A percentile compares a stretch with the other conserved stretches of the same genome.
These are phyloP conservation scores for Penicillium cosmopolitanum DNA, from an alignment of 495 filamentous ascomycete species.

Conservation along the genomic window DNA sequence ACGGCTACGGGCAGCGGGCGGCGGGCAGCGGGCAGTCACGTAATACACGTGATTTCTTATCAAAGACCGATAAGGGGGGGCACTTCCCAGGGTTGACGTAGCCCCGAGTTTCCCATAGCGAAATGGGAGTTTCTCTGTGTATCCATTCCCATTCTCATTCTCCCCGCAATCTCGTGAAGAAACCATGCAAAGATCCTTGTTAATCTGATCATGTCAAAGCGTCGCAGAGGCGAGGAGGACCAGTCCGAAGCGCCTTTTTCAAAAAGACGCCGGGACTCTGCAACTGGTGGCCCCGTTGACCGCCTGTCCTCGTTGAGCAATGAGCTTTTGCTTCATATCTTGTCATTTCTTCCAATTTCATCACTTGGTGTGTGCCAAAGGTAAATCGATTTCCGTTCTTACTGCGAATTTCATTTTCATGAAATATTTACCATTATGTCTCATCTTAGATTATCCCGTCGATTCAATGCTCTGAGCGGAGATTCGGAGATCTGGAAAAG, in stretches of 20 bases:
- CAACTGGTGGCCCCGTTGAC: constrained; percentile 29
- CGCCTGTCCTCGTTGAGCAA: constrained; percentile 72
- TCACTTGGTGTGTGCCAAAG: constrained; percentile 72
- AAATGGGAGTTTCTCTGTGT: constrained; percentile 9
- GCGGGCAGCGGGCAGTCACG: neutral
- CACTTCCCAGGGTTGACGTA: constrained; percentile 26
- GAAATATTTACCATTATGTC: constrained; percentile 7
- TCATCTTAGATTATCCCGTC: constrained; percentile 66
- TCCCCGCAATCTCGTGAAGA: neutral
- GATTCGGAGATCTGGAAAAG: constrained; percentile 93
- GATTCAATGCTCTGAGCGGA: constrained; percentile 71
- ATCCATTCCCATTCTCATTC: neutral
- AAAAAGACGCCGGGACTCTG: constrained; percentile 43
- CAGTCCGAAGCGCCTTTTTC: constrained; percentile 14
- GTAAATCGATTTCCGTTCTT: constrained; percentile 32
- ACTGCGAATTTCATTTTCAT: too few species aligned
- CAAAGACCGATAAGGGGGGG: constrained; percentile 21
- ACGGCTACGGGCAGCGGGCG: too few species aligned
- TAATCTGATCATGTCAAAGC: constrained; percentile 48
- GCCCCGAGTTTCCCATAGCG: neutral
- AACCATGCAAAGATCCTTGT: neutral
- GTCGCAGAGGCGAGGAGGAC: constrained; percentile 30
- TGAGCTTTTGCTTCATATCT: constrained; percentile 83
- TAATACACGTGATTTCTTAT: constrained; percentile 18
- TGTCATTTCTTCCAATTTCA: constrained; percentile 71